A percentile compares a stretch with the other conserved stretches of the same genome.
phyloP scores from a whole-genome alignment of 2,329 filamentous ascomycete species.

The Cladosporium sp. region DNA sequence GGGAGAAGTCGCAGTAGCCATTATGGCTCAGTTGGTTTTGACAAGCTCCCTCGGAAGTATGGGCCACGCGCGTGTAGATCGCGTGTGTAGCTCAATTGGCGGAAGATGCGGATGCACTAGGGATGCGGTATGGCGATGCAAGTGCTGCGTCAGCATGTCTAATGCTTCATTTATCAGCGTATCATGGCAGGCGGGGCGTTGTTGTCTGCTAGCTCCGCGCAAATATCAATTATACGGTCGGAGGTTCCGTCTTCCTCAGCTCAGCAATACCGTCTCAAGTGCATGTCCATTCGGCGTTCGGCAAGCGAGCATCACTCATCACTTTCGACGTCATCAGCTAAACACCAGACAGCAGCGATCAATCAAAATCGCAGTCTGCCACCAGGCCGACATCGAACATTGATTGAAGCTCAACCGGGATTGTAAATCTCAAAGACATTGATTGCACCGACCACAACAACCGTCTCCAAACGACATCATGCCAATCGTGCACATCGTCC shows the following conservation, averaged over 20 bases:
- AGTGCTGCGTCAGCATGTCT: not conserved
- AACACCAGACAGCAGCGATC: not conserved
- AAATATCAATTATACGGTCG: not conserved
- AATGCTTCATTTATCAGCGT: not conserved
- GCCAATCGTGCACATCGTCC: conserved; percentile 64
- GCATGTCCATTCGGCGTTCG: not conserved
- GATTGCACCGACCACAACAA: not conserved
- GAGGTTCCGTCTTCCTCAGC: not conserved
- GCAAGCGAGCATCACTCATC: not conserved
- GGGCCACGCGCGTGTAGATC: not conserved
- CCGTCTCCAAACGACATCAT: conserved; percentile 36
- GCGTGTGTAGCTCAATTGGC: not conserved
- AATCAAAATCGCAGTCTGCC: not conserved
- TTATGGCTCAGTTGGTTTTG: not conserved
- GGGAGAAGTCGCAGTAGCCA: not conserved
- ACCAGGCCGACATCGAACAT: not conserved
- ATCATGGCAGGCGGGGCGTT: not conserved
- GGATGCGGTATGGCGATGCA: not conserved
- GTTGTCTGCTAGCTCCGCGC: not conserved
- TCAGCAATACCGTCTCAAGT: too few relatives aligned
- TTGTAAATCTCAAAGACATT: not conserved
- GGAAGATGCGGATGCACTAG: not conserved
- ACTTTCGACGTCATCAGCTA: not conserved
- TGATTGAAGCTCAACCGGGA: not conserved
- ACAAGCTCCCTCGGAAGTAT: not conserved